Evolutionary conservation across 2,329 filamentous ascomycete species (phyloP), one percentile per base, ranked within the genome.

Genomic region (Blastomyces silverae): DNA sequence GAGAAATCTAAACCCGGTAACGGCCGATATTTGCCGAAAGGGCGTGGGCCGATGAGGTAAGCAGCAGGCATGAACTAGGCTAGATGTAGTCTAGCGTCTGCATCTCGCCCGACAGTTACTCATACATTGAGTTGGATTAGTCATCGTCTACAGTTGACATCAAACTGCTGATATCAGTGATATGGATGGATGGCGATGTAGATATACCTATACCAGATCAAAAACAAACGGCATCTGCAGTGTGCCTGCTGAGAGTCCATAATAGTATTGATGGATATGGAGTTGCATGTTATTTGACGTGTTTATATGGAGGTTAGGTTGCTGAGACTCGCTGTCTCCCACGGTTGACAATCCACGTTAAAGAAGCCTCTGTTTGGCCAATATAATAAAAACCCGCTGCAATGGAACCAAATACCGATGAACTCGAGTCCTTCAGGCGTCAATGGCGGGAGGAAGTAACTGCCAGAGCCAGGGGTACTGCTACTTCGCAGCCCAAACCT

Each of bases 391-490:
- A 44, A 10, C 28, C 25, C 42, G 13, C 50, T n/a, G 20, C 63
- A 57, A 61, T 61, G 42, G 34, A 65, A 20, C 52, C 31, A 58
- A 37, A 66, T 28, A 59, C 61, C 28, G 66, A 65, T 61, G 92
- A 96, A 76, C 85, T 97, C 66, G 91, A 96, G 76, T 87, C 85
- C 57, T 97, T 97, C 78, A 88, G 93, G 69, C 84, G 86, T 72
- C 84, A 91, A 81, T 97, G 92, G 92, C 86, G 86, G 66, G 88
- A 91, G 70, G 92, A 97, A 74, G 89, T 96, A 7, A 79, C 80
- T 20, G 81, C 81, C 57, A 80, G 81, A 57, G 28, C 52, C 3
- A 65, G 58, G 31, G 28, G 22, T 52, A 48, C 42, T 22, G 34
- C n/a, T 57, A 1, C 59, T 34, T 52, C 64, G 13, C 63, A 22